phyloP scores from a whole-genome alignment of 306 rosid genomes.

The Prunus padus region DNA sequence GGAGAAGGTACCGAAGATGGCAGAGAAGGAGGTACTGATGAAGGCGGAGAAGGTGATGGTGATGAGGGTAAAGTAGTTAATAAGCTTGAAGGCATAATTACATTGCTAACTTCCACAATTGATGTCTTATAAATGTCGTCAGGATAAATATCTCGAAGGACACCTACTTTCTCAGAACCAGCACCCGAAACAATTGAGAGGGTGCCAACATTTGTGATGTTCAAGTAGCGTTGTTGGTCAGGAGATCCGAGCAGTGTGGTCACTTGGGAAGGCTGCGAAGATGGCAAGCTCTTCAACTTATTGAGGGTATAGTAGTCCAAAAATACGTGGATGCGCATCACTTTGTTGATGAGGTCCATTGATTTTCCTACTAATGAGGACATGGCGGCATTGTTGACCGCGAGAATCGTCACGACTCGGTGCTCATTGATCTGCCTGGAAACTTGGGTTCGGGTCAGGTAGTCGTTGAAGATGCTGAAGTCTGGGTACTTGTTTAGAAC shows the following conservation, averaged over 20 bases:
- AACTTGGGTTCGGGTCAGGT: constrained; percentile 8
- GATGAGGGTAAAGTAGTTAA: background rate
- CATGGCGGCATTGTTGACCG: constrained; percentile 4
- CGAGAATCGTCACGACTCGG: background rate
- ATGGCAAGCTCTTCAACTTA: background rate
- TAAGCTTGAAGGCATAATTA: background rate
- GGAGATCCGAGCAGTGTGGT: constrained; percentile 1
- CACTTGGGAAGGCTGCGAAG: background rate
- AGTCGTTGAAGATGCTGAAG: constrained; percentile 16
- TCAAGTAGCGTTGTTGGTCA: background rate
- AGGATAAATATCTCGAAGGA: background rate
- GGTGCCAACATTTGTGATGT: background rate
- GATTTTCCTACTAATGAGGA: background rate
- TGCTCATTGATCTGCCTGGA: background rate
- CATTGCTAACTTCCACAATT: background rate
- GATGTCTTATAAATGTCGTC: background rate
- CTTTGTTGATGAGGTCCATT: background rate
- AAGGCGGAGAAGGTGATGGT: too few species aligned
- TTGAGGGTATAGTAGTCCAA: background rate
- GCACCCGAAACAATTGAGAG: background rate
- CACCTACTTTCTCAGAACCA: background rate
- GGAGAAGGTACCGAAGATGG: background rate
- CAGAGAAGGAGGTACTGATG: too few species aligned
- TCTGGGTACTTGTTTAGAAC: background rate
- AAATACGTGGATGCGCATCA: background rate